phyloP scores from a whole-genome alignment of 192 early-diverging fungal genomes.

The Mortierella alpina region DNA sequence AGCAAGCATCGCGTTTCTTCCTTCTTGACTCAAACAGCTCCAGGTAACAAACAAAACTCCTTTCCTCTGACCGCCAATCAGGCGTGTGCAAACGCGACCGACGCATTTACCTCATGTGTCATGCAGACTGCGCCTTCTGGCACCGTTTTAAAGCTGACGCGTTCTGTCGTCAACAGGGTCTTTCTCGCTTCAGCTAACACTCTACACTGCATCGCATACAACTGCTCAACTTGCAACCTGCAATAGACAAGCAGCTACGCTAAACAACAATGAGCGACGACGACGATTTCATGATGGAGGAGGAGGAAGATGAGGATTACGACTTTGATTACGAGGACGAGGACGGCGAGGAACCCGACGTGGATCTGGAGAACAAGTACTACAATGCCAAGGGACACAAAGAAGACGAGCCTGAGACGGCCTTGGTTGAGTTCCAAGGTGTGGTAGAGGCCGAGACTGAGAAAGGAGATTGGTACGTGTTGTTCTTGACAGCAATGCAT shows the following conservation, averaged over 20 bases:
- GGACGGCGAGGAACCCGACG: constrained; percentile 83
- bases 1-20: too few relatives aligned
- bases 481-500: background rate
- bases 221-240: constrained; percentile 1
- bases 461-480: constrained; percentile 83
- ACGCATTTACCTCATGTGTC: too few relatives aligned
- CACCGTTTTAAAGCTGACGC: too few relatives aligned
- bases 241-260: background rate
- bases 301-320: constrained; percentile 80
- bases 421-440: constrained; percentile 78
- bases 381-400: constrained; percentile 92
- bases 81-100: too few relatives aligned
- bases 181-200: too few relatives aligned
- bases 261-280: constrained; percentile 60
- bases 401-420: constrained; percentile 79
- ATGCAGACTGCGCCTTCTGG: too few relatives aligned
- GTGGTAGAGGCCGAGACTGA: constrained; percentile 85
- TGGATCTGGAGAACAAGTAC: constrained; percentile 89
- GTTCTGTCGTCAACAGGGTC: too few relatives aligned
- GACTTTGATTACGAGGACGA: constrained; percentile 92
- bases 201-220: background rate
- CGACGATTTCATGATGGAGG: constrained; percentile 73
- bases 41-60: too few relatives aligned
- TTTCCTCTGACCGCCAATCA: too few relatives aligned
- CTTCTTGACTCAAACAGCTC: too few relatives aligned